Evolutionary conservation across 2,329 filamentous ascomycete genomes (phyloP).

Genomic region (Pseudopithomyces maydicus): DNA sequence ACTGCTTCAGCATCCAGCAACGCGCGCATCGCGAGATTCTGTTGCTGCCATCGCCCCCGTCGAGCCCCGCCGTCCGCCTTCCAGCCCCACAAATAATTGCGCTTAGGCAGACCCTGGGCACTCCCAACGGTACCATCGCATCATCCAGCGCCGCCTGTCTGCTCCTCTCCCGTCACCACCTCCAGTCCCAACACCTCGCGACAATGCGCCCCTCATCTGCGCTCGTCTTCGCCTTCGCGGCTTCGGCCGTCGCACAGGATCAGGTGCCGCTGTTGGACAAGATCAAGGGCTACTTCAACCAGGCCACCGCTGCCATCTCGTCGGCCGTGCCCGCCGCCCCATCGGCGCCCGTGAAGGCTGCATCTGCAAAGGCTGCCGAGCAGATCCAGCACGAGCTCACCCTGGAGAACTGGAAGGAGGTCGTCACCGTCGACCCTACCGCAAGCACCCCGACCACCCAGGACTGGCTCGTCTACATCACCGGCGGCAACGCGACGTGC

Average conservation of each 20-base stretch:
- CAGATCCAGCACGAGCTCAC: conserved; percentile 64
- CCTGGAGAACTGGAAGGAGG: conserved; percentile 72
- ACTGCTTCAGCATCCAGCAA: neutral
- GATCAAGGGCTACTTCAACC: conserved; percentile 59
- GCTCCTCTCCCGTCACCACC: neutral
- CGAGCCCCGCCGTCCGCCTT: neutral
- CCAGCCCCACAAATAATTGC: conserved; percentile 11
- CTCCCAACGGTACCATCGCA: conserved; percentile 7
- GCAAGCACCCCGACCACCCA: conserved; percentile 64
- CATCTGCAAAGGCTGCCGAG: conserved; percentile 57
- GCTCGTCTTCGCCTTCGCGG: conserved; percentile 58
- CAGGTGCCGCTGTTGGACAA: conserved; percentile 67
- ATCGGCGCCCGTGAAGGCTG: conserved; percentile 49
- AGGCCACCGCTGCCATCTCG: conserved; percentile 62
- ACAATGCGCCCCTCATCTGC: conserved; percentile 33
- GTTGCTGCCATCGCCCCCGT: neutral
- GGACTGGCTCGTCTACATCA: conserved; percentile 77
- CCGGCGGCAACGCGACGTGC: conserved; percentile 79
- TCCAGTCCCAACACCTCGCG: neutral
- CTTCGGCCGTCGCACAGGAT: conserved; percentile 58
- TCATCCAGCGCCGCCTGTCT: conserved; percentile 9
- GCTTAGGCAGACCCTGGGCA: conserved; percentile 8
- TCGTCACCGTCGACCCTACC: conserved; percentile 64
- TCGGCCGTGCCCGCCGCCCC: conserved; percentile 52
- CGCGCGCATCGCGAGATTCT: neutral